phyloP scores from a whole-genome alignment of 805 yeast species.

The Hanseniaspora jakobsenii region DNA sequence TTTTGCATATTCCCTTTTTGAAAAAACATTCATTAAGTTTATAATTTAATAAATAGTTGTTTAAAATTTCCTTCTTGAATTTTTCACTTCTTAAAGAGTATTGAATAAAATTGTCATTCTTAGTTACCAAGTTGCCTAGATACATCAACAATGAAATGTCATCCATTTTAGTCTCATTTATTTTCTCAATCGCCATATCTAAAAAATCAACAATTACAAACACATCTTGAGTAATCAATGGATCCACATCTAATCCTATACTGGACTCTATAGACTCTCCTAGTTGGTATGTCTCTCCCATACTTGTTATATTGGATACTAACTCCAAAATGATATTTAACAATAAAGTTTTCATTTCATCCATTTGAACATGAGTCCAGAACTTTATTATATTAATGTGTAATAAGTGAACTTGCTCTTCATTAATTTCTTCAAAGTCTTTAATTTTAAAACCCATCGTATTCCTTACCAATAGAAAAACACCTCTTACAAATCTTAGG shows the following conservation, averaged over 20 bases:
- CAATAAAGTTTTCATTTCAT: background rate
- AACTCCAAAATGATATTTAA: background rate
- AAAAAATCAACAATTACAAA: background rate
- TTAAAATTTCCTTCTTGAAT: background rate
- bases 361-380: background rate
- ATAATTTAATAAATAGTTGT: too few relatives aligned
- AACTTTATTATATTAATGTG: background rate
- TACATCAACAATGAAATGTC: constrained; percentile 2
- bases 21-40: too few relatives aligned
- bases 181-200: background rate
- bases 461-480: constrained; percentile 7
- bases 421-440: too few relatives aligned
- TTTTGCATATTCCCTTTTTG: too few relatives aligned
- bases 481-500: constrained; percentile 8
- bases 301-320: constrained; percentile 3
- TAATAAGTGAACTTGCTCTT: too few relatives aligned
- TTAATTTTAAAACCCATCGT: constrained; percentile 1
- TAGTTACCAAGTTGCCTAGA: constrained; percentile 5
- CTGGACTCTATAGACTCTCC: background rate
- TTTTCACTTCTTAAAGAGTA: constrained; percentile 5
- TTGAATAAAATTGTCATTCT: constrained; percentile 14
- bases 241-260: constrained; percentile 1
- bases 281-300: background rate
- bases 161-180: background rate
- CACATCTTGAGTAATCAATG: background rate